These are phyloP conservation scores for Carex parvula DNA, from an alignment of 176 grass and related monocot genomes.

Conservation along the genomic window DNA sequence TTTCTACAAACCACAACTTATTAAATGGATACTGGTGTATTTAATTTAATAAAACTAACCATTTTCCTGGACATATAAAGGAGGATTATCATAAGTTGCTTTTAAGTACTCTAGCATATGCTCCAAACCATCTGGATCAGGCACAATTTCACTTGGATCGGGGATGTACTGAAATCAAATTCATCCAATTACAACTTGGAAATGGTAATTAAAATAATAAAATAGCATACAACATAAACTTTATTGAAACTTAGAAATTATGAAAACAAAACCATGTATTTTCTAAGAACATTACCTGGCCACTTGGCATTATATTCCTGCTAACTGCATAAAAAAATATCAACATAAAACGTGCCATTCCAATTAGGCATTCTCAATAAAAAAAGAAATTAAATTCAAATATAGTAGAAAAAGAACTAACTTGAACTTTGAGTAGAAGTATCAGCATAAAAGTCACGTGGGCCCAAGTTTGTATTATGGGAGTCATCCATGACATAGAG, in stretches of 20 bases:
- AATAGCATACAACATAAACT: neutral
- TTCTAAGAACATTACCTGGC: neutral
- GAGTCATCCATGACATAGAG: conserved; percentile 36
- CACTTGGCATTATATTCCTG: neutral
- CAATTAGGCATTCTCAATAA: neutral
- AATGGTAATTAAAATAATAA: neutral
- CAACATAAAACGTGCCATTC: neutral
- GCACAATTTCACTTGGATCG: neutral
- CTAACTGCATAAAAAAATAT: conserved; percentile 4
- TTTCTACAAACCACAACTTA: too few relatives aligned
- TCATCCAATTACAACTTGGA: neutral
- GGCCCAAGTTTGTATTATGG: neutral
- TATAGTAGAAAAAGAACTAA: conserved; percentile 4
- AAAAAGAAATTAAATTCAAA: neutral
- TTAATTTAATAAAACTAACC: conserved; percentile 23
- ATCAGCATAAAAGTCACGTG: conserved; percentile 33
- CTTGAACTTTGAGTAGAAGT: neutral
- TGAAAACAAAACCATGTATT: neutral
- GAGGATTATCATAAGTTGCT: conserved; percentile 40
- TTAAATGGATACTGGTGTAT: neutral
- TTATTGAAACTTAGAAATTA: neutral
- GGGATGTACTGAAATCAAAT: conserved; percentile 23
- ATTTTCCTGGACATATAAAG: conserved; percentile 57
- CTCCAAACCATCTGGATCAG: conserved; percentile 40
- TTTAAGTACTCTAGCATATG: conserved; percentile 38